These are phyloP conservation scores for Ramularia endophylla DNA, from an alignment of 2,329 filamentous ascomycete genomes.

Conservation along the genomic window DNA sequence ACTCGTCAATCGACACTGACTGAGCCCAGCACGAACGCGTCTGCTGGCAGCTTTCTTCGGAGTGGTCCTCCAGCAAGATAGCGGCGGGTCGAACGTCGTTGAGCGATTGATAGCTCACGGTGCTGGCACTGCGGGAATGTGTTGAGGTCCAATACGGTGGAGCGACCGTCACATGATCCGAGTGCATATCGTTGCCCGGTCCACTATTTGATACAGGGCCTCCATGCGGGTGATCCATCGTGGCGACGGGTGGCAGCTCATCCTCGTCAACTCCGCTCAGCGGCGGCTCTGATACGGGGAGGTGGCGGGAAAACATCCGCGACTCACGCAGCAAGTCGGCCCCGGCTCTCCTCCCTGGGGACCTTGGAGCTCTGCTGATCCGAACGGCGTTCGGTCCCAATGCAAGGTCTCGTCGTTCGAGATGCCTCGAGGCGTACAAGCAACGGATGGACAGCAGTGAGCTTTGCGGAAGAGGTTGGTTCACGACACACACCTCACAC, in stretches of 20 bases:
- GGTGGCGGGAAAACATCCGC: slow-evolving; percentile 3
- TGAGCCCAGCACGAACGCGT: slow-evolving; percentile 53
- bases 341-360: neutral
- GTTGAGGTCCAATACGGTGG: slow-evolving; percentile 43
- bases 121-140: slow-evolving; percentile 34
- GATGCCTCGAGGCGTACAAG: no score
- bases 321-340: slow-evolving; percentile 1
- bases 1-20: slow-evolving; percentile 56
- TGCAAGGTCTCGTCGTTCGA: no score
- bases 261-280: neutral
- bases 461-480: no score
- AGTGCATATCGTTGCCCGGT: no score
- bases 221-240: slow-evolving; percentile 3
- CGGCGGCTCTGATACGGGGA: slow-evolving; percentile 6
- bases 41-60: slow-evolving; percentile 47
- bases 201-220: no score
- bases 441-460: no score
- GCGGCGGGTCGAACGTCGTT: slow-evolving; percentile 30
- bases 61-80: slow-evolving; percentile 61
- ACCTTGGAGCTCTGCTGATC: no score
- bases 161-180: slow-evolving; percentile 23
- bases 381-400: no score
- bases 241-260: slow-evolving; percentile 12
- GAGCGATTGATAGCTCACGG: slow-evolving; percentile 32
- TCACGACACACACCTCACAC: no score